These are phyloP conservation scores for Ceratocystiopsis minuta DNA, from an alignment of 2,329 filamentous ascomycete species.

Conservation along the genomic window DNA sequence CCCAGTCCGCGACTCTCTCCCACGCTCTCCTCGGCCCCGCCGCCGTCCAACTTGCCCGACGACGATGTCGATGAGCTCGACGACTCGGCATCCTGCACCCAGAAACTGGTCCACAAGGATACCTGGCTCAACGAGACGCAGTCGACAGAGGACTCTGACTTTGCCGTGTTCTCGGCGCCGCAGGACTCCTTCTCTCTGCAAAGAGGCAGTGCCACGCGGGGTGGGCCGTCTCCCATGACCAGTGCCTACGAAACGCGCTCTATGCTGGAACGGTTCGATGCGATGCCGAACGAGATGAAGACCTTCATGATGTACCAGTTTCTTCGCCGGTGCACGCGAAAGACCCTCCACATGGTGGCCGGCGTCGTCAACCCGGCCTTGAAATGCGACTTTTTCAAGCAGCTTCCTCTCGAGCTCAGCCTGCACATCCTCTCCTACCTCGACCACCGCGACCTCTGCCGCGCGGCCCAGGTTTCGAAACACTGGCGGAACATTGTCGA, in stretches of 20 bases:
- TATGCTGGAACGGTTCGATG: slow-evolving; percentile 79
- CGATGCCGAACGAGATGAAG: slow-evolving; percentile 81
- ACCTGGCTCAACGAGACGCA: slow-evolving; percentile 24
- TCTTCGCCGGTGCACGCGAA: slow-evolving; percentile 68
- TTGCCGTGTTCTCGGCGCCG: slow-evolving; percentile 1
- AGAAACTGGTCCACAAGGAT: too few relatives aligned
- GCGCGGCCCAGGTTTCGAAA: slow-evolving; percentile 82
- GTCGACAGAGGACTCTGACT: slow-evolving; percentile 17
- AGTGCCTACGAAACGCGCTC: slow-evolving; percentile 58
- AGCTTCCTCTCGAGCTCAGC: slow-evolving; percentile 71
- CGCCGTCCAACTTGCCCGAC: slow-evolving; percentile 22
- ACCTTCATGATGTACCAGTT: slow-evolving; percentile 95
- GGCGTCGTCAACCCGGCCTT: slow-evolving; percentile 83
- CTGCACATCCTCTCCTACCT: slow-evolving; percentile 78
- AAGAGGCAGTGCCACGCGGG: too few relatives aligned
- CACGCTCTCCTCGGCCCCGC: slow-evolving; percentile 55
- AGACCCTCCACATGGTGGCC: slow-evolving; percentile 76
- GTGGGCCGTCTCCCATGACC: too few relatives aligned
- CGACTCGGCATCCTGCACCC: slow-evolving; percentile 8
- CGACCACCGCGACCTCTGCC: slow-evolving; percentile 70
- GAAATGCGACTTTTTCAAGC: slow-evolving; percentile 80
- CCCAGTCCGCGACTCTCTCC: slow-evolving; percentile 91
- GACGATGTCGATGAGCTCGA: slow-evolving; percentile 27
- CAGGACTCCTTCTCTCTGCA: background rate
- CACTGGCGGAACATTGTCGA: slow-evolving; percentile 85